Evolutionary conservation across 768 basidiomycete species (phyloP).

Genomic region (Macrolepiota fuliginosa): DNA sequence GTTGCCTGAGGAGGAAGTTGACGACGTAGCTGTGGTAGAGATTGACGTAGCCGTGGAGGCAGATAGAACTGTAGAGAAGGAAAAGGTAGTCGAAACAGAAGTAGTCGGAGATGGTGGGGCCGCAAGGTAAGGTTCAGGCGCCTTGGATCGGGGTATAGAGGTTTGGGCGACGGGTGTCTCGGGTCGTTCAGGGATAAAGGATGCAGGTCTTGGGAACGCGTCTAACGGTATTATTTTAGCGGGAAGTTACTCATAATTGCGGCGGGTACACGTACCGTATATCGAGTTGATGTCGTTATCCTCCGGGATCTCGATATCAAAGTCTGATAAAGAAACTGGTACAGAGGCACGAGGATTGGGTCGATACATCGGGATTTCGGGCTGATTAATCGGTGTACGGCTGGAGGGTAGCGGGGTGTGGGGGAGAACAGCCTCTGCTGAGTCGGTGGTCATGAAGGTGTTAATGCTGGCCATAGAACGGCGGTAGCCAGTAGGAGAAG

Average conservation of each 20-base stretch:
- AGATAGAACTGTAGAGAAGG: conserved; percentile 22
- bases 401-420: conserved; percentile 18
- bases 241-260: background rate
- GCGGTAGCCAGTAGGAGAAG: conserved; percentile 33
- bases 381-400: background rate
- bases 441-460: conserved; percentile 54
- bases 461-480: conserved; percentile 52
- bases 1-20: conserved; percentile 21
- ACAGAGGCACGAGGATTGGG: conserved; percentile 29
- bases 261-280: conserved; percentile 27
- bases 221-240: conserved; percentile 24
- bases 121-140: conserved; percentile 22
- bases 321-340: conserved; percentile 37
- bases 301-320: conserved; percentile 33
- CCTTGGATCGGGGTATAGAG: conserved; percentile 10
- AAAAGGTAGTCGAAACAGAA: conserved; percentile 25
- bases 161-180: conserved; percentile 24
- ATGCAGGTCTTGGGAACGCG: conserved; percentile 39
- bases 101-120: conserved; percentile 33
- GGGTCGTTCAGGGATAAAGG: conserved; percentile 31
- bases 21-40: conserved; percentile 27
- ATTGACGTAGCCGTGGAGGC: conserved; percentile 15
- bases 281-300: conserved; percentile 32
- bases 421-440: conserved; percentile 57
- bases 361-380: background rate